Percentiles rank a stretch among this genome's conserved stretches.
Conservation (phyloP, 441 rosid genomes). For the Cnidoscolus chayamansa region DNA sequence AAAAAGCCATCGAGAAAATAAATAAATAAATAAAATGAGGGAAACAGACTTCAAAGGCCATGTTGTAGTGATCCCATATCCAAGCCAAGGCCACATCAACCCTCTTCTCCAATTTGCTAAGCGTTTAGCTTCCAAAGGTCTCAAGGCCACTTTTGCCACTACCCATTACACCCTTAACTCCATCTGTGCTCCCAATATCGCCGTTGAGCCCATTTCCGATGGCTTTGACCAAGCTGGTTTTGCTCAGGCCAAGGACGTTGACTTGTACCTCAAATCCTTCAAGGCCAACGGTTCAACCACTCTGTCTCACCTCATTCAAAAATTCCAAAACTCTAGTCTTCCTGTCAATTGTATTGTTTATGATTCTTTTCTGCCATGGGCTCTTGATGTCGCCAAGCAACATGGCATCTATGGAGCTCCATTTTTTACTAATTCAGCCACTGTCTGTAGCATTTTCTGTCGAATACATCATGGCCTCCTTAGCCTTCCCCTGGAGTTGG, state of each 20-base stretch:
- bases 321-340: slow-evolving; percentile 28
- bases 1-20: no score
- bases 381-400: slow-evolving; percentile 63
- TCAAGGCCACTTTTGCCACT: slow-evolving; percentile 61
- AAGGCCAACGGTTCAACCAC: slow-evolving; percentile 44
- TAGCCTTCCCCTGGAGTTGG: slow-evolving; percentile 37
- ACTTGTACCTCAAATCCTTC: slow-evolving; percentile 40
- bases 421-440: slow-evolving; percentile 65
- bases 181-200: slow-evolving; percentile 36
- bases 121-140: slow-evolving; percentile 58
- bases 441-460: slow-evolving; percentile 43
- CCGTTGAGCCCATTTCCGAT: slow-evolving; percentile 65
- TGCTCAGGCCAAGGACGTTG: slow-evolving; percentile 37
- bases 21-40: slow-evolving; percentile 15
- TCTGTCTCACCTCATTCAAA: slow-evolving; percentile 40
- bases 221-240: slow-evolving; percentile 56
- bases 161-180: slow-evolving; percentile 52
- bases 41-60: slow-evolving; percentile 33
- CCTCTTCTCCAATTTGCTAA: slow-evolving; percentile 78
- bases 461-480: slow-evolving; percentile 34
- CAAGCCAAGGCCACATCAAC: slow-evolving; percentile 84
- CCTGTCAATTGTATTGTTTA: slow-evolving; percentile 55
- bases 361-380: slow-evolving; percentile 76
- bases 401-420: slow-evolving; percentile 48
- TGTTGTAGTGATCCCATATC: slow-evolving; percentile 56